A percentile compares a stretch with the other conserved stretches of the same genome.
Evolutionary conservation across 352 stramenopile species (phyloP).

Genomic region (Pythium scleroteichum): DNA sequence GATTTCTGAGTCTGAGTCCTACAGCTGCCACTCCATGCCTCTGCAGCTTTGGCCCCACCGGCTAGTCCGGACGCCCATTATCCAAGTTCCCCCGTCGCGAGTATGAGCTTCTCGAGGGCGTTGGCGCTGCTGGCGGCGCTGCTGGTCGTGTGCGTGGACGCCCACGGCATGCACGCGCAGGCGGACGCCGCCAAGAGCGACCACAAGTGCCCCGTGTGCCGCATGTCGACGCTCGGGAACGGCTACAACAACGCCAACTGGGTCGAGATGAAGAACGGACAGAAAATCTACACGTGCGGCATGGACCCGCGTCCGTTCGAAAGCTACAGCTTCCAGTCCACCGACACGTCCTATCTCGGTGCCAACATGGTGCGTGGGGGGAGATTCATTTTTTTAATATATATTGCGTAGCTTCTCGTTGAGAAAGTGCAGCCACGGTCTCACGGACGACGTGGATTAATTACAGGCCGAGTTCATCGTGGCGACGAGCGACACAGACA

Average conservation of each 20-base stretch:
- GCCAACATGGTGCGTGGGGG: conserved; percentile 78
- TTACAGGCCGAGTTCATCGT: conserved; percentile 48
- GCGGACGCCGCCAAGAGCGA: conserved; percentile 18
- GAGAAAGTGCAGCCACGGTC: background rate
- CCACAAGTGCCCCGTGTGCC: conserved; percentile 35
- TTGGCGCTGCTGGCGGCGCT: conserved; percentile 26
- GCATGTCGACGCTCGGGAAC: conserved; percentile 27
- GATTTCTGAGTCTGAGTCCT: too few relatives aligned
- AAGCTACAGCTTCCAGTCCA: conserved; percentile 55
- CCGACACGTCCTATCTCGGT: conserved; percentile 70
- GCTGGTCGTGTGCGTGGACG: conserved; percentile 26
- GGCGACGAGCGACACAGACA: conserved; percentile 65
- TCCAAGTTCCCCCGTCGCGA: conserved; percentile 2
- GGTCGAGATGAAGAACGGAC: conserved; percentile 57
- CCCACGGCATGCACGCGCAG: conserved; percentile 23
- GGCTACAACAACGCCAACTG: conserved; percentile 35
- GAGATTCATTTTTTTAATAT: too few relatives aligned
- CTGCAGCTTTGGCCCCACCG: too few relatives aligned
- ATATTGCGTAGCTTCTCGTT: too few relatives aligned
- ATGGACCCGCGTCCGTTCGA: conserved; percentile 56
- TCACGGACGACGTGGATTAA: background rate
- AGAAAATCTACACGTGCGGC: conserved; percentile 80
- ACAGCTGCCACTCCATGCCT: too few relatives aligned
- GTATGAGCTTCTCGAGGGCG: conserved; percentile 3
- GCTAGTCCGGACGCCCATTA: background rate